Evolutionary conservation across 257 asterid genomes (phyloP).

Genomic region (Buddleja alternifolia): DNA sequence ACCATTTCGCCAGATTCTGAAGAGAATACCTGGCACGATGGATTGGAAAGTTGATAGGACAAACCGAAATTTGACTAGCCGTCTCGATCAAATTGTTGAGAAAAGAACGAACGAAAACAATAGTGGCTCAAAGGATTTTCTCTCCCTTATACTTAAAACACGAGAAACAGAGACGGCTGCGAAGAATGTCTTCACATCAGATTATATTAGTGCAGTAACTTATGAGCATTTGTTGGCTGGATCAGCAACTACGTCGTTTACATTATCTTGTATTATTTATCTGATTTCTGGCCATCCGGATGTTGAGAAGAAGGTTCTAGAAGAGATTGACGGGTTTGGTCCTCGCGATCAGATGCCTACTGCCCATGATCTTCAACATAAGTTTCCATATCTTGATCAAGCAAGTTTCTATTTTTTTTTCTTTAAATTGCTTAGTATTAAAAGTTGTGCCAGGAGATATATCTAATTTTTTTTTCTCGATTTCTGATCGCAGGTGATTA

Average conservation of each 20-base stretch:
- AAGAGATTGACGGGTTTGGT: constrained; percentile 76
- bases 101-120: constrained; percentile 51
- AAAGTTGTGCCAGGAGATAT: neutral
- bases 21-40: constrained; percentile 83
- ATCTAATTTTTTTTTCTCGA: constrained; percentile 5
- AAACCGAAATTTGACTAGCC: constrained; percentile 54
- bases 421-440: neutral
- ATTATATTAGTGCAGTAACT: constrained; percentile 82
- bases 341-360: constrained; percentile 64
- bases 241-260: constrained; percentile 89
- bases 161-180: constrained; percentile 60
- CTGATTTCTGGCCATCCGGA: constrained; percentile 70
- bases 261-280: constrained; percentile 72
- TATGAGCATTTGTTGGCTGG: constrained; percentile 96
- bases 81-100: constrained; percentile 67
- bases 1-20: constrained; percentile 84
- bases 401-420: constrained; percentile 28
- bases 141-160: constrained; percentile 72
- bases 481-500: constrained; percentile 64
- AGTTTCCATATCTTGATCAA: constrained; percentile 81
- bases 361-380: constrained; percentile 74
- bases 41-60: constrained; percentile 78
- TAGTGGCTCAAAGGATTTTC: constrained; percentile 62
- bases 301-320: constrained; percentile 68
- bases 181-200: constrained; percentile 66